phyloP scores from a whole-genome alignment of 495 filamentous ascomycete genomes.

The Talaromyces liani region DNA sequence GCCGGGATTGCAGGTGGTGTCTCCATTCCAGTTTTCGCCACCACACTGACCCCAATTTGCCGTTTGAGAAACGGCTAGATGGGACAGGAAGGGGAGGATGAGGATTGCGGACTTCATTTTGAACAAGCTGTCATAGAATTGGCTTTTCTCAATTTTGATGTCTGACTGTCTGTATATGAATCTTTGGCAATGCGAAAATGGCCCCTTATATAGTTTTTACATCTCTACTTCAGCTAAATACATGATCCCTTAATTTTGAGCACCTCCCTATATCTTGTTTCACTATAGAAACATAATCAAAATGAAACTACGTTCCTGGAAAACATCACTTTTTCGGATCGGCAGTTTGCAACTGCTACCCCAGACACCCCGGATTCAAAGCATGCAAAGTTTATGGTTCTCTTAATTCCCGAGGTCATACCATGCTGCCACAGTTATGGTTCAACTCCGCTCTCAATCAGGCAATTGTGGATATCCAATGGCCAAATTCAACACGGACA shows the following conservation, averaged over 20 bases:
- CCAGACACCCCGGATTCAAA: background rate
- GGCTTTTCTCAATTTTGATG: too few species aligned
- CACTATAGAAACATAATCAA: too few species aligned
- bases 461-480: background rate
- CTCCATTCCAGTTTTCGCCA: constrained; percentile 20
- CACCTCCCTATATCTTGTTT: too few species aligned
- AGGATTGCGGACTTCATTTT: constrained; percentile 5
- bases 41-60: constrained; percentile 30
- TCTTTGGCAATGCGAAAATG: too few species aligned
- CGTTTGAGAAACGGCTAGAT: constrained; percentile 19
- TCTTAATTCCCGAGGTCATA: background rate
- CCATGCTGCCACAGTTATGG: too few species aligned
- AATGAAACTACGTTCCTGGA: too few species aligned
- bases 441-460: background rate
- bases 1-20: constrained; percentile 22
- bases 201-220: too few species aligned
- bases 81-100: constrained; percentile 9
- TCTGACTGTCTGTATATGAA: too few species aligned
- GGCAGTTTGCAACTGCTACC: background rate
- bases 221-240: background rate
- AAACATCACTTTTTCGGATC: background rate
- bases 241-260: too few species aligned
- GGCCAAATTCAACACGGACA: background rate
- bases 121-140: background rate
- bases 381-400: background rate